Percentiles rank a stretch among this genome's conserved stretches.
Evolutionary conservation across 2,329 filamentous ascomycete genomes (phyloP).

Genomic region (Berkeleyomyces basicola): DNA sequence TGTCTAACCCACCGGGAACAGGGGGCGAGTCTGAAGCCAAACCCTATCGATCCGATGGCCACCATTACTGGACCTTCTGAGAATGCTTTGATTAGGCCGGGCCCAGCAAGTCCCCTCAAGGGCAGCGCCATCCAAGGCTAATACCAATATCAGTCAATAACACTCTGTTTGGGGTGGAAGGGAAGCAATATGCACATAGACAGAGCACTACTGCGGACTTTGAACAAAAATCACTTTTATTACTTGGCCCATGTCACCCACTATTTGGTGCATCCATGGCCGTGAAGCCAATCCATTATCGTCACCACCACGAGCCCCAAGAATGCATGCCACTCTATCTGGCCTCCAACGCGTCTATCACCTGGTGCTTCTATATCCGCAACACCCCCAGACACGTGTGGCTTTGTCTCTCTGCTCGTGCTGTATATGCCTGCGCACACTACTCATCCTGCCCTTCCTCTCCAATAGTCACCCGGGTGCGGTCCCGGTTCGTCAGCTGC

Average conservation of each 20-base stretch:
- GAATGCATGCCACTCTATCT: too few relatives aligned
- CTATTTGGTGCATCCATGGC: too few relatives aligned
- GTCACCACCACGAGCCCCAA: too few relatives aligned
- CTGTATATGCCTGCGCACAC: background rate
- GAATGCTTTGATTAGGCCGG: background rate
- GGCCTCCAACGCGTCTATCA: background rate
- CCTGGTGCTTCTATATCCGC: background rate
- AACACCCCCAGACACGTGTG: background rate
- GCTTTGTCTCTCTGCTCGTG: background rate
- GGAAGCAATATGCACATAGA: background rate
- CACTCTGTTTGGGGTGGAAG: background rate
- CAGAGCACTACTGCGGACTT: too few relatives aligned
- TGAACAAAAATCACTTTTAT: too few relatives aligned
- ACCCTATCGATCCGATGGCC: background rate
- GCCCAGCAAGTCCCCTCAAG: background rate
- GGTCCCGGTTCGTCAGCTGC: constrained; percentile 65
- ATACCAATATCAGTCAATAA: background rate
- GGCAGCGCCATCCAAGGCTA: background rate
- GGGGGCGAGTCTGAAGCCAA: background rate
- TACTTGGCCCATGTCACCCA: too few relatives aligned
- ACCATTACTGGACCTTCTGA: background rate
- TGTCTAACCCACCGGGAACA: background rate
- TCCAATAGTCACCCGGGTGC: constrained; percentile 78
- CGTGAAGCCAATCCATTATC: too few relatives aligned
- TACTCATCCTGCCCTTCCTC: constrained; percentile 46